Evolutionary conservation across 2,329 filamentous ascomycete species (phyloP), one percentile per base, ranked within the genome.

Genomic region (Myotisia sp.): DNA sequence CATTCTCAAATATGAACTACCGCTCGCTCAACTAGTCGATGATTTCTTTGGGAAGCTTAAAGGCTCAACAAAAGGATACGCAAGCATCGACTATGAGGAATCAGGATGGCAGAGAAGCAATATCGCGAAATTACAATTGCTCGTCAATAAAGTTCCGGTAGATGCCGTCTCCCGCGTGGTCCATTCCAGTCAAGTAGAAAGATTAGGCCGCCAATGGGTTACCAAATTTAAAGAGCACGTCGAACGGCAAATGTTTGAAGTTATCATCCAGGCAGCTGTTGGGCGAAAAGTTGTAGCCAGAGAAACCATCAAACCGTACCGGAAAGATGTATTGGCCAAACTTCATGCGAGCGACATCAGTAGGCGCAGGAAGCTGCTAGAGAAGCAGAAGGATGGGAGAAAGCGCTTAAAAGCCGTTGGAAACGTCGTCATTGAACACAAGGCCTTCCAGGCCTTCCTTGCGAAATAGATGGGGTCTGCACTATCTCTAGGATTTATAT

Each of bases 41-140:
- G 90, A 98, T 57, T 79, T 98, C 52, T 98, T 98, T 54, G 90
- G 90, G 34, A 94, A 92, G 58, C 67, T 98, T 34, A 98, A 98
- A 56, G 83, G 85, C 23, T 71, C 75, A 0, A 94, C 86, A 35
- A 94, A 93, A 55, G 90, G 90, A 7, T 98, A 98, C 48, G 90
- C 90, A 0, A 90, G 81, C 22, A 70, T 98, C 4, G 90, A 98
- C 56, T 98, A 98, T 54, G 90, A 98, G 60, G 90, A 98, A 47
- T 79, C 85, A 0, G 87, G 82, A 0, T 98, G 85, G 72, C 74
- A 79, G 14, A 62, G 71, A 40, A 83, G 79, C 49, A 75, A 76
- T 41, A 75, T 98, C 26, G 74, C 83, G 41, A 95, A 94, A 58
- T 68, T 98, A 22, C 85, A 94, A 54, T 66, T 98, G 2, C 70